These are phyloP conservation scores for Colletotrichum sidae DNA, from an alignment of 2,329 filamentous ascomycete genomes.

Conservation along the genomic window DNA sequence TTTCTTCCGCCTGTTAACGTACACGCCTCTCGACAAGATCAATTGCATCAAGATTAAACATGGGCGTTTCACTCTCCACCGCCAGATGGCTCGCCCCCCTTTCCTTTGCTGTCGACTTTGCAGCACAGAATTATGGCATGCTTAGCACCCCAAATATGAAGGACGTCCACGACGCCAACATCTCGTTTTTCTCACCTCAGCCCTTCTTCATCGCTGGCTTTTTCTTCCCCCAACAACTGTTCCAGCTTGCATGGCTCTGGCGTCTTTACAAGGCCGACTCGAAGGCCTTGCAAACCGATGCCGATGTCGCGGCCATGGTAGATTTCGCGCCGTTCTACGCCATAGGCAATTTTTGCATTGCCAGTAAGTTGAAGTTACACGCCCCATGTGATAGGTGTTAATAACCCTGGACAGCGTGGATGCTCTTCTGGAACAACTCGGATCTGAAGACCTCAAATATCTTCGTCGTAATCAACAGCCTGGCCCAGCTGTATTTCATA, in stretches of 20 bases:
- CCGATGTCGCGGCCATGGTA: constrained; percentile 60
- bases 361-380: constrained; percentile 52
- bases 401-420: constrained; percentile 56
- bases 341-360: constrained; percentile 69
- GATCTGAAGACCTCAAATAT: constrained; percentile 63
- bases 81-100: constrained; percentile 65
- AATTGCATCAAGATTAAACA: constrained; percentile 41
- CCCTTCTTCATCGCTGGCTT: constrained; percentile 70
- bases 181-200: constrained; percentile 69
- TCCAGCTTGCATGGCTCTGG: constrained; percentile 69
- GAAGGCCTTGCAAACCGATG: constrained; percentile 48
- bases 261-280: constrained; percentile 62
- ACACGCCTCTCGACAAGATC: not conserved
- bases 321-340: constrained; percentile 67
- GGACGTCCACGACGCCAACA: constrained; percentile 66
- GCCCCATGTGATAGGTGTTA: not conserved
- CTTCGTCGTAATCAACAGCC: constrained; percentile 67
- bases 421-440: constrained; percentile 71
- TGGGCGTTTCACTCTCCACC: constrained; percentile 65
- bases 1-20: not conserved
- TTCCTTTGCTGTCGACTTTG: constrained; percentile 68
- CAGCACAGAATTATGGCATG: constrained; percentile 70
- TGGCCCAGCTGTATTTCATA: constrained; percentile 66
- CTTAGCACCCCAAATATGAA: constrained; percentile 68
- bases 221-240: constrained; percentile 71